Evolutionary conservation across 2,329 filamentous ascomycete genomes (phyloP).

Genomic region (Colletotrichum eleusines): DNA sequence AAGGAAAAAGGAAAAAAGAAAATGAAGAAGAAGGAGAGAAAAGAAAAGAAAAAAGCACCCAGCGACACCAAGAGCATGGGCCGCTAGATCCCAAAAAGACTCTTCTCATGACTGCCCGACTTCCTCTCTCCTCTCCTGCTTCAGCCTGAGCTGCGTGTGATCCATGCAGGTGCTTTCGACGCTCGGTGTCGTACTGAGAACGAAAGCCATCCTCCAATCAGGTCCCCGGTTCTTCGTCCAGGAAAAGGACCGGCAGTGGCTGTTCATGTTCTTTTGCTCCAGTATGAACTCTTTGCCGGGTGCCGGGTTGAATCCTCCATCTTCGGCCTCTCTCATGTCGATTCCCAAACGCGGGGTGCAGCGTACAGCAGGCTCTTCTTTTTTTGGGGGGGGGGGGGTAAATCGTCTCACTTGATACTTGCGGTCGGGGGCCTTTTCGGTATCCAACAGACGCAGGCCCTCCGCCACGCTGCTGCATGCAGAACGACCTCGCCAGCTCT

Average conservation of each 20-base stretch:
- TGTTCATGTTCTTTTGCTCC: neutral
- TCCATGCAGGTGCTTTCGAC: neutral
- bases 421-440: conserved; percentile 35
- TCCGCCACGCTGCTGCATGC: conserved; percentile 22
- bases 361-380: conserved; percentile 7
- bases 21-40: too few relatives aligned
- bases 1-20: too few relatives aligned
- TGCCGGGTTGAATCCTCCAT: neutral
- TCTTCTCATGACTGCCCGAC: neutral
- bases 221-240: neutral
- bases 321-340: conserved; percentile 1
- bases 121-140: neutral
- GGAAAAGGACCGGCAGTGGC: neutral
- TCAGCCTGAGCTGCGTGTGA: neutral
- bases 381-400: too few relatives aligned
- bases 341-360: conserved; percentile 34
- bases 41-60: too few relatives aligned
- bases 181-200: conserved; percentile 20
- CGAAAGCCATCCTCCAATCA: neutral
- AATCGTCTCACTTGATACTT: neutral
- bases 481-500: conserved; percentile 10
- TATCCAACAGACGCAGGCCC: conserved; percentile 8
- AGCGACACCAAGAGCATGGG: conserved; percentile 17
- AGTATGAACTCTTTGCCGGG: too few relatives aligned
- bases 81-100: conserved; percentile 16